Evolutionary conservation across 2,329 filamentous ascomycete genomes (phyloP).

Genomic region (Phoma herbarum): DNA sequence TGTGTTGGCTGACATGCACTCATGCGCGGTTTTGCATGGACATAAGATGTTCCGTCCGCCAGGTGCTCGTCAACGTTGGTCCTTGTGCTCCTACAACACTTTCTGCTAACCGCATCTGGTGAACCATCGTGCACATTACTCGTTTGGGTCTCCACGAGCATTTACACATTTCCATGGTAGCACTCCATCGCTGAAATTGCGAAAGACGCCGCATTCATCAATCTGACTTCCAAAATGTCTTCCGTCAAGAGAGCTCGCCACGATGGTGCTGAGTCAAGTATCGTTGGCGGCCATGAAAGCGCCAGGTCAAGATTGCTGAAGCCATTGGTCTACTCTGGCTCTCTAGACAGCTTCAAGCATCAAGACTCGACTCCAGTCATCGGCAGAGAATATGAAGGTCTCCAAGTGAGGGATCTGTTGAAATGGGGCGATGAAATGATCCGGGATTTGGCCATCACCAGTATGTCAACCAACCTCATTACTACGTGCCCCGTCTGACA

Average conservation of each 20-base stretch:
- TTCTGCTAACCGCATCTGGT: slow-evolving; percentile 8
- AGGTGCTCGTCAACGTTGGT: slow-evolving; percentile 6
- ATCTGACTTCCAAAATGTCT: slow-evolving; percentile 28
- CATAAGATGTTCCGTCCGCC: slow-evolving; percentile 21
- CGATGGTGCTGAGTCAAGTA: slow-evolving; percentile 18
- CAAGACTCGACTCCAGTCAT: slow-evolving; percentile 61
- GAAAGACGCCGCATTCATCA: slow-evolving; percentile 1
- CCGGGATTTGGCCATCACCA: slow-evolving; percentile 63
- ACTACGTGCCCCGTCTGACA: slow-evolving; percentile 2
- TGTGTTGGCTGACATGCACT: slow-evolving; percentile 1
- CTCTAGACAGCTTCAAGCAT: slow-evolving; percentile 34
- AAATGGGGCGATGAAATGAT: slow-evolving; percentile 50
- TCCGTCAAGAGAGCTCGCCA: slow-evolving; percentile 28
- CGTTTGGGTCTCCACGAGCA: slow-evolving; percentile 9
- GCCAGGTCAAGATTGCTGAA: slow-evolving; percentile 35
- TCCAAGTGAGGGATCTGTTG: slow-evolving; percentile 42
- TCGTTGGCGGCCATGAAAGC: slow-evolving; percentile 33
- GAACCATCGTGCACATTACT: slow-evolving; percentile 23
- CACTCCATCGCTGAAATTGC: neutral
- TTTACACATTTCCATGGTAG: slow-evolving; percentile 7
- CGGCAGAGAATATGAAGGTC: slow-evolving; percentile 58
- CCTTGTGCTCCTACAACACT: neutral
- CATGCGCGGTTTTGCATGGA: slow-evolving; percentile 8
- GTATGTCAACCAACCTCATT: slow-evolving; percentile 53
- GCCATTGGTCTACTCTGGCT: slow-evolving; percentile 37